A percentile compares a stretch with the other conserved stretches of the same genome.
These are phyloP conservation scores for Tricholoma sp. DNA, from an alignment of 768 basidiomycete species.

Conservation along the genomic window DNA sequence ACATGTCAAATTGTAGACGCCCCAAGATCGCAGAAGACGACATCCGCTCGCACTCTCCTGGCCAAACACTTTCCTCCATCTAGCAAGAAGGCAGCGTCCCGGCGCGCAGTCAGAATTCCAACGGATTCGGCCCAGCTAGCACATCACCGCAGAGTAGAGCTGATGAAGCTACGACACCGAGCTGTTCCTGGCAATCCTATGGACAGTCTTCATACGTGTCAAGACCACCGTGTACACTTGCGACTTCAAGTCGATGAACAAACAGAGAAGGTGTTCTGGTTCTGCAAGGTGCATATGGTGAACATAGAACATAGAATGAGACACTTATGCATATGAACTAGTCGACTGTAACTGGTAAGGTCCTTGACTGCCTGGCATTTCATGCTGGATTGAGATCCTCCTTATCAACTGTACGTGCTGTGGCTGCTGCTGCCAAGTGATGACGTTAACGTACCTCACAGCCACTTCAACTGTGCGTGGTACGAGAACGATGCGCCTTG, in stretches of 20 bases:
- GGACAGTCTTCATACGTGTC: conserved; percentile 40
- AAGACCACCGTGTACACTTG: conserved; percentile 58
- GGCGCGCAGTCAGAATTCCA: conserved; percentile 28
- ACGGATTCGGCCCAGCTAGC: conserved; percentile 50
- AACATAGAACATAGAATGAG: not conserved
- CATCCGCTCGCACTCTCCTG: conserved; percentile 47
- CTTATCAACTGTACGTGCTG: conserved; percentile 25
- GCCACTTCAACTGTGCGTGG: conserved; percentile 36
- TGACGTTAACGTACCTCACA: conserved; percentile 14
- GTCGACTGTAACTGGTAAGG: conserved; percentile 55
- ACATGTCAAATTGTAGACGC: conserved; percentile 33
- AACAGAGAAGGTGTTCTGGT: conserved; percentile 56
- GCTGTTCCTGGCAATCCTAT: conserved; percentile 61
- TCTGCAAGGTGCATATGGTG: conserved; percentile 53
- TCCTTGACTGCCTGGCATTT: conserved; percentile 47
- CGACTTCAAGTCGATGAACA: conserved; percentile 31
- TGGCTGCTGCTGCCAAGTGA: not conserved
- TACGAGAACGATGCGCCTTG: conserved; percentile 26
- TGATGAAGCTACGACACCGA: conserved; percentile 72
- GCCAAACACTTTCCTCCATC: conserved; percentile 43
- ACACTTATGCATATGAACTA: conserved; percentile 20
- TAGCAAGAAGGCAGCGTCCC: conserved; percentile 13
- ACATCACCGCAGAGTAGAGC: conserved; percentile 50
- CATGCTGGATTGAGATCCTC: conserved; percentile 30
- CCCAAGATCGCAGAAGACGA: conserved; percentile 29